Evolutionary conservation across 371 early-diverging fungal genomes (phyloP).

Genomic region (Actinomortierella wolfii): DNA sequence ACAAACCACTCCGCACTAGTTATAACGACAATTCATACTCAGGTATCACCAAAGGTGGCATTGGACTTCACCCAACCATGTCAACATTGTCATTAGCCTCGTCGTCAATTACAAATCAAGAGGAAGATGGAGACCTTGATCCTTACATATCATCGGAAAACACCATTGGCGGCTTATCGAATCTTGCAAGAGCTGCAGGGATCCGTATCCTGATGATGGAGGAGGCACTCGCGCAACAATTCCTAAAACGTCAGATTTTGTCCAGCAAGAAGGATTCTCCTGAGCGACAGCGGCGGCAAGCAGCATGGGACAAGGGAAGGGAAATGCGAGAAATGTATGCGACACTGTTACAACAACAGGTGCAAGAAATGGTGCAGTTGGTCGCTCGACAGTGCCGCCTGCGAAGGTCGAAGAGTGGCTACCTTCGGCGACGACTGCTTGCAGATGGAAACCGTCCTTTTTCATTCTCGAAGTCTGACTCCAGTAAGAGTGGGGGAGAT

Average conservation of each 20-base stretch:
- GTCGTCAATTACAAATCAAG: not conserved
- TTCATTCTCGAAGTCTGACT: no score
- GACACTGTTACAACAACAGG: conserved; percentile 30
- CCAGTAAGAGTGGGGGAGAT: no score
- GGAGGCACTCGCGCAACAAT: conserved; percentile 19
- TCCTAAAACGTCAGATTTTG: conserved; percentile 2
- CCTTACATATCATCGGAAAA: not conserved
- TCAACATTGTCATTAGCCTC: not conserved
- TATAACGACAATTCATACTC: conserved; percentile 11
- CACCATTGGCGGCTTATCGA: conserved; percentile 9
- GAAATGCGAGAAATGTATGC: conserved; percentile 24
- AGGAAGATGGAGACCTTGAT: not conserved
- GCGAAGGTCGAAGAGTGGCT: no score
- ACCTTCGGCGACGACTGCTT: no score
- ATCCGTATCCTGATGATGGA: conserved; percentile 29
- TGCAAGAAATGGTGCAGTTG: conserved; percentile 35
- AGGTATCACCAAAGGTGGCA: not conserved
- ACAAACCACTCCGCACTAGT: conserved; percentile 25
- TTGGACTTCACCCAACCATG: not conserved
- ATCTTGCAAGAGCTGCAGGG: conserved; percentile 23
- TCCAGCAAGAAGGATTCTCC: not conserved
- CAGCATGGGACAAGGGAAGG: not conserved
- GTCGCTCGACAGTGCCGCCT: conserved; percentile 4
- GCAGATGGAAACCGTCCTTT: no score
- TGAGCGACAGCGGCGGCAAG: not conserved